Base-by-base conservation (phyloP, 2,329 filamentous ascomycete species). In the Plectosphaerella cucumerina region DNA sequence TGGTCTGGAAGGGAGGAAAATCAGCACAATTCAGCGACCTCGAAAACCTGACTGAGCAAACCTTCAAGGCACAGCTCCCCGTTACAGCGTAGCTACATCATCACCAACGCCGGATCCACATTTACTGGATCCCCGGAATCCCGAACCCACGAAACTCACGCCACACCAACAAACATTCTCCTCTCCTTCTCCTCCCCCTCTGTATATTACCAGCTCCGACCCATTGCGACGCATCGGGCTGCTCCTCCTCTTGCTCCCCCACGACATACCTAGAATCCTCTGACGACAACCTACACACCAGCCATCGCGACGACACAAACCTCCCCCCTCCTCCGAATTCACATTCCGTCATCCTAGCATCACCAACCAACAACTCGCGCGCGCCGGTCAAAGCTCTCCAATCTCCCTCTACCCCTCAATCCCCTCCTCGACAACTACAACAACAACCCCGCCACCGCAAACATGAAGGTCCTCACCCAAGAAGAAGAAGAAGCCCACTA, bases 391-490 rank as follows among this genome's bases (percentile, higher is more conserved):
- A 39, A 39, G 15, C 35, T 39, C 15, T 18, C 14, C 14, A 17
- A 14, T 37, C 12, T 37, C 35, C 15, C 15, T n/a, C 14, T 39
- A 6, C 5, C 14, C 4, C 35, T 17, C 35, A 39, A 39, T 8
- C 14, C 5, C 35, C 35, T 37, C 34, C 37, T 45, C 42, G 48
- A 53, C 42, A 53, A 44, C 45, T 49, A 23, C 34, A 37, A 22
- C 21, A 21, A 12, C 37, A 37, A 31, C 26, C 26, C 8, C 26
- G 8, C 9, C 3, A 31, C 26, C 26, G 3, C 61, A 70, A 78
- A 47, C 56, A 99, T 97, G 94, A 97, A 97, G 86, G 78, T 97
- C 66, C 81, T 97, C 67, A 95, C 89, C 62, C 90, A 93, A 69
- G 90, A 97, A 82, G 90, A 97, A 75, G 92, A 97, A 74, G 69